A percentile compares a stretch with the other conserved stretches of the same genome.
phyloP scores from a whole-genome alignment of 352 stramenopile genomes.

The Phytophthora kernoviae region DNA sequence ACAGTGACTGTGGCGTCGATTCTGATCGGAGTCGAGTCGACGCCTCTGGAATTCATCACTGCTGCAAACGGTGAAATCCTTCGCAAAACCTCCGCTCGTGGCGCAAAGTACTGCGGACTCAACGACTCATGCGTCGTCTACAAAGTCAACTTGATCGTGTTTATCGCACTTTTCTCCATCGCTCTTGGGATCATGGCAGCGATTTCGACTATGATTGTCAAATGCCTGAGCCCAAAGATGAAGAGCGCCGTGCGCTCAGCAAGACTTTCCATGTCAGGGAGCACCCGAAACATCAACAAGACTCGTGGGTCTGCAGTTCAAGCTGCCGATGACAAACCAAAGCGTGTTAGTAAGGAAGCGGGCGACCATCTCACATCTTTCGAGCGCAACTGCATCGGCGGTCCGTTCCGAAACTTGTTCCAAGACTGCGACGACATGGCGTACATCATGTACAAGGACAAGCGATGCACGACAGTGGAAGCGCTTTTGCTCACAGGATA shows the following conservation, averaged over 20 bases:
- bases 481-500: constrained; percentile 20
- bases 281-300: too few relatives aligned
- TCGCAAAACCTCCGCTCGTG: constrained; percentile 9
- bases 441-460: constrained; percentile 10
- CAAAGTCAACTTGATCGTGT: constrained; percentile 4
- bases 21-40: constrained; percentile 6
- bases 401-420: constrained; percentile 12
- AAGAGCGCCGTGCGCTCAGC: constrained; percentile 2
- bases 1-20: not conserved
- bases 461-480: constrained; percentile 12
- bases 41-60: constrained; percentile 8
- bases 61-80: constrained; percentile 12
- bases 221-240: not conserved
- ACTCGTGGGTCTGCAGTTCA: too few relatives aligned
- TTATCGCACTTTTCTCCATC: constrained; percentile 6
- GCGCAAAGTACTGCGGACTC: constrained; percentile 20
- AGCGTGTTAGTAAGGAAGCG: too few relatives aligned
- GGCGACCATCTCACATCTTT: constrained; percentile 9
- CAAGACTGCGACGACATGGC: constrained; percentile 23
- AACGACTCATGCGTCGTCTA: constrained; percentile 25
- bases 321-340: too few relatives aligned
- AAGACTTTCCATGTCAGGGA: not conserved
- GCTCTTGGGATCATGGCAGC: constrained; percentile 7
- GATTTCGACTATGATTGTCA: constrained; percentile 3
- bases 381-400: constrained; percentile 17